Evolutionary conservation across 1,139 yeast species (phyloP), one percentile per base, ranked within the genome.

Genomic region (Pichia sorboxylosa): DNA sequence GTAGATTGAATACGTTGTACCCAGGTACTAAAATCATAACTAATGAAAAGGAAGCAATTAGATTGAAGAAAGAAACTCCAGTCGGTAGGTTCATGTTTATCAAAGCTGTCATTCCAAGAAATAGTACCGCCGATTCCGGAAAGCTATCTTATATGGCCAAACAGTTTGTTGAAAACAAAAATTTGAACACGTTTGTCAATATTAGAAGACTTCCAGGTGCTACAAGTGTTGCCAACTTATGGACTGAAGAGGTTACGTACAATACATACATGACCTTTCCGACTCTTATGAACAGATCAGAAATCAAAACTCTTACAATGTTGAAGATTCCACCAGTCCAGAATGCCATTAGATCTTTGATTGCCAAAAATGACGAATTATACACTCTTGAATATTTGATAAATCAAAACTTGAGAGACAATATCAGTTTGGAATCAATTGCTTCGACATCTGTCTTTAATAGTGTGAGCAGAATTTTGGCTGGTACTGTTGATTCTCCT

Each of bases 401-500:
- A 73, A 4, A 59, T 71, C 42, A 73, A 65, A 48, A 40, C 31
- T 24, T 45, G 31, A 44, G 41, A 14, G 77, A 73, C 25, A 69
- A 69, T 42, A 62, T 65, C 1, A 72, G 67, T 33, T 30, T 43
- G 18, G 29, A 33, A 14, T 34, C 44, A 6, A 43, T 50, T 28
- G 38, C 52, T 5, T 59, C 59, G 38, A 56, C 63, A 6, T 57
- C 75, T 8, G 52, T 72, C 37, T 69, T 80, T 55, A 66, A 69
- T 49, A 85, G 77, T 51, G 63, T 84, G 38, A 80, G 90, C 9
- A 66, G 94, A 56, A 77, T 75, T 44, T 62, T 84, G 34, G 72
- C 90, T 0, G 95, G 95, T 30, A 82, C 95, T 0, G 90, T 84
- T 36, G 94, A 84, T 51, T 75, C 94, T 0, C 95, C 95, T 5